These are phyloP conservation scores for Myriangium duriaei DNA, from an alignment of 2,329 filamentous ascomycete genomes.

Conservation along the genomic window DNA sequence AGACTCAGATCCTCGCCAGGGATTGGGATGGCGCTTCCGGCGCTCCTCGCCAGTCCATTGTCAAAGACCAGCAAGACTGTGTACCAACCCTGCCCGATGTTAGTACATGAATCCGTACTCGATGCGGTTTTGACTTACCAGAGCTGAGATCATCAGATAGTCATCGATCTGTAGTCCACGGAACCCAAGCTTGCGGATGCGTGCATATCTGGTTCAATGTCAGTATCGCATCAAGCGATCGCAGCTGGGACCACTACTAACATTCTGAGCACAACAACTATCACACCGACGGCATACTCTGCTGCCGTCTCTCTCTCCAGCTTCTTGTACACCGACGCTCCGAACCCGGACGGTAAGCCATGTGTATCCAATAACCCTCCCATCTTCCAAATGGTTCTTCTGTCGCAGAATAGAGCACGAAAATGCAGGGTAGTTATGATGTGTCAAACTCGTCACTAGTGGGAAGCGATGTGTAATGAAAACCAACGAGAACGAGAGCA, in stretches of 20 bases:
- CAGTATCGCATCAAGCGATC: too few relatives aligned
- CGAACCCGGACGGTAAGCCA: background rate
- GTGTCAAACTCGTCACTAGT: too few relatives aligned
- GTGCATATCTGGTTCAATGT: conserved; percentile 9
- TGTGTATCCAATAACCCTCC: background rate
- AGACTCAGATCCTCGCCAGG: conserved; percentile 14
- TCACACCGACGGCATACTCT: background rate
- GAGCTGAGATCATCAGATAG: conserved; percentile 41
- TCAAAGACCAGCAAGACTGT: conserved; percentile 30
- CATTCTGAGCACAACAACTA: background rate
- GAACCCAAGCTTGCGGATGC: conserved; percentile 16
- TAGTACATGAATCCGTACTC: background rate
- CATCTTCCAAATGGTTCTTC: too few relatives aligned
- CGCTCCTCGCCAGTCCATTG: conserved; percentile 29
- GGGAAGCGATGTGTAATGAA: too few relatives aligned
- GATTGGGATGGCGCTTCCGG: conserved; percentile 32
- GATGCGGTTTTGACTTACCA: conserved; percentile 1
- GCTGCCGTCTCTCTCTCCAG: background rate
- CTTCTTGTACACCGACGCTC: background rate
- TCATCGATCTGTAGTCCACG: conserved; percentile 43
- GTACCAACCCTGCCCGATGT: conserved; percentile 28
- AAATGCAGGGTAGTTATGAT: too few relatives aligned
- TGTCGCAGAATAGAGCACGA: too few relatives aligned
- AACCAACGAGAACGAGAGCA: too few relatives aligned
- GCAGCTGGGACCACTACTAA: too few relatives aligned